These are phyloP conservation scores for Mycena alexandri DNA, from an alignment of 768 basidiomycete genomes.

Conservation along the genomic window DNA sequence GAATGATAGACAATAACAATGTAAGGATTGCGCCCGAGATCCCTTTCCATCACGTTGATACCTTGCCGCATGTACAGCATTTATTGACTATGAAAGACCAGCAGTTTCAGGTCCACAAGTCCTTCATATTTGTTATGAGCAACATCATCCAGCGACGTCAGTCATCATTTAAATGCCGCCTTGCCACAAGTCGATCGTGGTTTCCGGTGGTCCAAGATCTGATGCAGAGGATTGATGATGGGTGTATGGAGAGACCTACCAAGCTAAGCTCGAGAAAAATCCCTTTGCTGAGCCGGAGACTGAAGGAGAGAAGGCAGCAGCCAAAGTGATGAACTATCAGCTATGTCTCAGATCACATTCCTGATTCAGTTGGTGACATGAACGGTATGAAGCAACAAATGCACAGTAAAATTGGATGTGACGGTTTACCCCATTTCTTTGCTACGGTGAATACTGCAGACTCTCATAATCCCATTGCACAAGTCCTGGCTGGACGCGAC, in stretches of 20 bases:
- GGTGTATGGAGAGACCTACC: constrained; percentile 19
- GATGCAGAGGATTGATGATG: constrained; percentile 19
- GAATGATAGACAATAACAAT: constrained; percentile 33
- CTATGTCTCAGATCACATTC: constrained; percentile 37
- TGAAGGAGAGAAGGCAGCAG: constrained; percentile 35
- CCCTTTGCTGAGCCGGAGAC: constrained; percentile 34
- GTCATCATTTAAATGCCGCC: constrained; percentile 25
- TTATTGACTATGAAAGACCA: constrained; percentile 25
- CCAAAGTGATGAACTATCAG: constrained; percentile 31
- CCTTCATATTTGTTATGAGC: constrained; percentile 35
- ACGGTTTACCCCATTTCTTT: constrained; percentile 38
- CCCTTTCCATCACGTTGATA: constrained; percentile 30
- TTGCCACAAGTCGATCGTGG: constrained; percentile 31
- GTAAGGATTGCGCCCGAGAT: constrained; percentile 4
- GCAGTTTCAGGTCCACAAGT: constrained; percentile 34
- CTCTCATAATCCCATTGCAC: constrained; percentile 37
- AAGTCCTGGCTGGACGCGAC: constrained; percentile 37
- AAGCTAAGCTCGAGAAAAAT: no score
- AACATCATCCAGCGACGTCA: constrained; percentile 32
- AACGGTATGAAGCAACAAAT: constrained; percentile 36
- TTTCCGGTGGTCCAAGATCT: constrained; percentile 28
- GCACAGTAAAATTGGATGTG: constrained; percentile 21
- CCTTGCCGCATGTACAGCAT: constrained; percentile 28
- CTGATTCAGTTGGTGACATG: constrained; percentile 36
- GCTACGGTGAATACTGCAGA: constrained; percentile 39